phyloP scores from a whole-genome alignment of 768 basidiomycete genomes.

The Leccinum incarnatum region DNA sequence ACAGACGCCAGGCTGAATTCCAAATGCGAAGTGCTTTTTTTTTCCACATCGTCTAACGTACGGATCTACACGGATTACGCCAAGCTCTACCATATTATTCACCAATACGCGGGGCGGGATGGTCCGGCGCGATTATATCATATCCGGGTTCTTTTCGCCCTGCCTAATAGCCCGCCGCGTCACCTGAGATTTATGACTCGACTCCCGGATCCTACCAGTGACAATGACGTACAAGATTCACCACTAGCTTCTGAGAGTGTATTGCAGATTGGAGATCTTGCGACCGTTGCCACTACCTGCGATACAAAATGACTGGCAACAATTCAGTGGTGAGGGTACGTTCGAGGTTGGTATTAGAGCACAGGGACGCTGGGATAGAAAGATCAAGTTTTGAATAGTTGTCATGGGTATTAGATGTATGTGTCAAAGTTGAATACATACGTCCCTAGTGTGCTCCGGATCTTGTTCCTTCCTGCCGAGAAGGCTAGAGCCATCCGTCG shows the following conservation, averaged over 20 bases:
- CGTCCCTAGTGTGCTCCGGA: neutral
- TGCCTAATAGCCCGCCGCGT: neutral
- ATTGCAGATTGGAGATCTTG: neutral
- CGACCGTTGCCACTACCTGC: neutral
- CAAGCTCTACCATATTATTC: neutral
- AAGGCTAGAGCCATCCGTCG: neutral
- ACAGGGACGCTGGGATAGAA: neutral
- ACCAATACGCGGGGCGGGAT: neutral
- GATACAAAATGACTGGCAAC: neutral
- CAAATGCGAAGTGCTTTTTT: neutral
- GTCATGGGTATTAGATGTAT: neutral
- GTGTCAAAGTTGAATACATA: neutral
- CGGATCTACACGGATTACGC: neutral
- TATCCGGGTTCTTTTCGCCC: neutral
- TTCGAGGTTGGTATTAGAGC: neutral
- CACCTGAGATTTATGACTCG: neutral
- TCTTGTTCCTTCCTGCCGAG: neutral
- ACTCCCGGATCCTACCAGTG: constrained; percentile 15
- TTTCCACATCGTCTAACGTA: neutral
- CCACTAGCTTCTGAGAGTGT: no score
- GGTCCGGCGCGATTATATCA: neutral
- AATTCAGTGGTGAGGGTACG: neutral
- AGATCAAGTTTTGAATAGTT: neutral
- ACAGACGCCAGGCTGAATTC: neutral
- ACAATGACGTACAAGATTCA: constrained; percentile 3